phyloP scores from a whole-genome alignment of 2,329 filamentous ascomycete species.

The Falciphora oryzae region DNA sequence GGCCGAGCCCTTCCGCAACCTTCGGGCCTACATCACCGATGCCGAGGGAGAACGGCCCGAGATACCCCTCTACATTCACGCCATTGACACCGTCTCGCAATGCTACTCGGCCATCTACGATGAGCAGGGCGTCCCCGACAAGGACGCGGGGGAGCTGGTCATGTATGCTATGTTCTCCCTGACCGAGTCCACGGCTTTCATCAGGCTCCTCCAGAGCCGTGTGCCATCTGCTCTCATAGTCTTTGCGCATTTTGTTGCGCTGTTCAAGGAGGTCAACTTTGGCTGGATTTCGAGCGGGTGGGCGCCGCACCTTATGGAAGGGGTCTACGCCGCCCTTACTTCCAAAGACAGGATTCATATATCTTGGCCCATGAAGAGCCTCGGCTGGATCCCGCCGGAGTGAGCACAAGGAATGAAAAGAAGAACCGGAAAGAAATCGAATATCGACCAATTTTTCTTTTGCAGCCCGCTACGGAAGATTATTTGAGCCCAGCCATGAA shows the following conservation, averaged over 20 bases:
- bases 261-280: constrained; percentile 9
- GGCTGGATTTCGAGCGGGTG: constrained; percentile 8
- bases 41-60: not conserved
- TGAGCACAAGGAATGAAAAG: not conserved
- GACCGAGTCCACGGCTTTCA: constrained; percentile 1
- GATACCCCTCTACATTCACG: not conserved
- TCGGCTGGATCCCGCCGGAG: constrained; percentile 8
- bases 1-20: constrained; percentile 5
- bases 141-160: constrained; percentile 4
- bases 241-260: constrained; percentile 5
- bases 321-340: not conserved
- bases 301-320: constrained; percentile 6
- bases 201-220: constrained; percentile 4
- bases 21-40: not conserved
- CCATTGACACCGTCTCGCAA: constrained; percentile 3
- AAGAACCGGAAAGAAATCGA: not conserved
- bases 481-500: not conserved
- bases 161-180: constrained; percentile 1
- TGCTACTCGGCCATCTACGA: constrained; percentile 8
- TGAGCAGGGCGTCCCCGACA: not conserved
- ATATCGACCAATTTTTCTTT: not conserved
- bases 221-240: constrained; percentile 6
- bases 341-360: constrained; percentile 5
- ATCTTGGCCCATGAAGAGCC: constrained; percentile 8
- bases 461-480: not conserved